phyloP scores from a whole-genome alignment of 2,329 filamentous ascomycete genomes.

The Phaeoacremonium minimum region DNA sequence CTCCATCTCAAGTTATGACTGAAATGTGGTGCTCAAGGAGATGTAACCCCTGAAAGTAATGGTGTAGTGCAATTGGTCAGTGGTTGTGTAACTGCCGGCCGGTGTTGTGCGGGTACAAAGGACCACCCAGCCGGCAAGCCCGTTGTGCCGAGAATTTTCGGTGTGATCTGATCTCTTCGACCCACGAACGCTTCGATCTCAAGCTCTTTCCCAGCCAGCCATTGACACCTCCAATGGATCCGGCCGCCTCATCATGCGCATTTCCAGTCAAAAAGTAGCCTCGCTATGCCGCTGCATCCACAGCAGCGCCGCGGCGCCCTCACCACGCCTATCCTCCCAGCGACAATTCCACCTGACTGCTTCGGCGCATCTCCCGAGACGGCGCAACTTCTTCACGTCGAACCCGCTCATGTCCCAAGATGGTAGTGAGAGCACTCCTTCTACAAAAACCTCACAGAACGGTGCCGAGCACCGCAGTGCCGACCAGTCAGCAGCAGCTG shows the following conservation, averaged over 20 bases:
- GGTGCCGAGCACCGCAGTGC: background rate
- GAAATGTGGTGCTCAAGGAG: too few relatives aligned
- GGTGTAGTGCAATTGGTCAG: too few relatives aligned
- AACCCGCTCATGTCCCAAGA: conserved; percentile 49
- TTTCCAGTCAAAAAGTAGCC: conserved; percentile 7
- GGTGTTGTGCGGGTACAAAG: too few relatives aligned
- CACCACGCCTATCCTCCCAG: conserved; percentile 21
- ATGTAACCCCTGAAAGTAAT: too few relatives aligned
- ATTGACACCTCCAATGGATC: conserved; percentile 6
- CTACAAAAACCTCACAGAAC: background rate
- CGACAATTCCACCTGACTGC: conserved; percentile 43
- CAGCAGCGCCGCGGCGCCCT: conserved; percentile 10
- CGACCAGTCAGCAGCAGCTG: background rate
- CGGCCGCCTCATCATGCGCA: conserved; percentile 7
- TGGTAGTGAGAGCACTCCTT: conserved; percentile 11
- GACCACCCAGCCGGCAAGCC: too few relatives aligned
- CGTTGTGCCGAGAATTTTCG: too few relatives aligned
- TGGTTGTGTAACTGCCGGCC: too few relatives aligned
- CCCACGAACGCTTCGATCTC: too few relatives aligned
- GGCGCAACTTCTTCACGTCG: conserved; percentile 63
- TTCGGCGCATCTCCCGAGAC: conserved; percentile 40
- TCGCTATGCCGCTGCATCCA: conserved; percentile 14
- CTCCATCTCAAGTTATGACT: too few relatives aligned
- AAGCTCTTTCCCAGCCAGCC: too few relatives aligned
- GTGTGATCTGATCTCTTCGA: too few relatives aligned